These are phyloP conservation scores for Acanthamoeba culbertsoni DNA, from an alignment of 208 protist genomes.

Conservation along the genomic window DNA sequence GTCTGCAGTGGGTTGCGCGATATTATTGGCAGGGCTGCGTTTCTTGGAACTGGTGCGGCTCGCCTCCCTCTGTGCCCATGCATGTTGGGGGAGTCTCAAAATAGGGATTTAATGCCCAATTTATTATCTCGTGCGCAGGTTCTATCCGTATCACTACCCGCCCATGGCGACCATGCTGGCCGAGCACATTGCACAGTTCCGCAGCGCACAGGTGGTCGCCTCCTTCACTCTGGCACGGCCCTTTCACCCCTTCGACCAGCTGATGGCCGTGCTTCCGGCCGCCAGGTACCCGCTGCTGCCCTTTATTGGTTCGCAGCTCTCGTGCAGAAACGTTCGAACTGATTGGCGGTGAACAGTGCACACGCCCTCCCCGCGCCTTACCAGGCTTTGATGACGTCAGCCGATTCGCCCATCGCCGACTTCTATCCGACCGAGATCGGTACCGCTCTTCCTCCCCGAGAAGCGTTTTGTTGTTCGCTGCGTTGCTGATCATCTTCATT, in stretches of 20 bases:
- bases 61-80: not conserved
- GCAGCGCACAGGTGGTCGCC: not conserved
- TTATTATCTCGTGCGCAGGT: not conserved
- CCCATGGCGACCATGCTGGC: slow-evolving; percentile 91
- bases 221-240: slow-evolving; percentile 81
- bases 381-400: slow-evolving; percentile 87
- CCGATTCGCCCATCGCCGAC: slow-evolving; percentile 83
- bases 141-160: slow-evolving; percentile 99
- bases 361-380: slow-evolving; percentile 88
- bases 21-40: slow-evolving; percentile 98
- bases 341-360: not conserved
- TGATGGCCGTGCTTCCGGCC: slow-evolving; percentile 95
- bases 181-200: not conserved
- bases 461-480: not conserved
- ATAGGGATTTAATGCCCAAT: too few relatives aligned
- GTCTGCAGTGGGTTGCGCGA: slow-evolving; percentile 97
- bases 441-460: not conserved
- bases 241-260: slow-evolving; percentile 95
- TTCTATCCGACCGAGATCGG: slow-evolving; percentile 97
- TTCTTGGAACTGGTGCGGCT: slow-evolving; percentile 93
- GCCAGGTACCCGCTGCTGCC: slow-evolving; percentile 33
- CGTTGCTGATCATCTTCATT: slow-evolving; percentile 93
- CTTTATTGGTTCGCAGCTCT: not conserved
- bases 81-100: too few relatives aligned
- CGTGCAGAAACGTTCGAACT: not conserved